Evolutionary conservation across 768 basidiomycete genomes (phyloP).

Genomic region (Pulveroboletus ravenelii): DNA sequence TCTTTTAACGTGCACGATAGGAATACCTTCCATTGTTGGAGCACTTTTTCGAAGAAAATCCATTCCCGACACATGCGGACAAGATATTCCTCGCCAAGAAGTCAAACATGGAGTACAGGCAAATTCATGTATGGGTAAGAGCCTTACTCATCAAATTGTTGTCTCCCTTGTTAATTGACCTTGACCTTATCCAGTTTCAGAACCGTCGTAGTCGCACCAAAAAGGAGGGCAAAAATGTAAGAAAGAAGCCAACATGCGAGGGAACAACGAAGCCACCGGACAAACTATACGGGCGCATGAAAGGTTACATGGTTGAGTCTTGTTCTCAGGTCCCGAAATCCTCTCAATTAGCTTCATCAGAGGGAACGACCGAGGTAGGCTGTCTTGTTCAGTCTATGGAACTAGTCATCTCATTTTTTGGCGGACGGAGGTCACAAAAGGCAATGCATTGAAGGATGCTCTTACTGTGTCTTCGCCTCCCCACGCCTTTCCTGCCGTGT

Average conservation of each 20-base stretch:
- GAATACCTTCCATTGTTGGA: background rate
- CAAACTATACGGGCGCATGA: background rate
- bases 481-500: slow-evolving; percentile 14
- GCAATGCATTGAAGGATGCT: background rate
- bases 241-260: too few relatives aligned
- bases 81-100: slow-evolving; percentile 3
- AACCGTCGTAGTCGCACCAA: background rate
- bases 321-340: background rate
- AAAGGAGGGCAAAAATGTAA: too few relatives aligned
- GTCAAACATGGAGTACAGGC: slow-evolving; percentile 1
- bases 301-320: background rate
- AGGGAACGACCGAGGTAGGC: background rate
- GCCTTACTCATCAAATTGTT: too few relatives aligned
- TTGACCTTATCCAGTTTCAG: background rate
- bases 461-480: slow-evolving; percentile 3
- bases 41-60: slow-evolving; percentile 3
- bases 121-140: slow-evolving; percentile 4
- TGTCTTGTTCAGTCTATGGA: background rate
- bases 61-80: background rate
- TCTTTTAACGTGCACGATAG: too few relatives aligned
- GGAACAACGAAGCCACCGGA: background rate
- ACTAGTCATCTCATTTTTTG: too few relatives aligned
- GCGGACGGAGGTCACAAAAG: too few relatives aligned
- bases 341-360: accelerated
- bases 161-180: too few relatives aligned